Percentiles rank a stretch among this genome's conserved stretches.
These are phyloP conservation scores for Candida taoyuanica DNA, from an alignment of 805 yeast genomes.

Conservation along the genomic window DNA sequence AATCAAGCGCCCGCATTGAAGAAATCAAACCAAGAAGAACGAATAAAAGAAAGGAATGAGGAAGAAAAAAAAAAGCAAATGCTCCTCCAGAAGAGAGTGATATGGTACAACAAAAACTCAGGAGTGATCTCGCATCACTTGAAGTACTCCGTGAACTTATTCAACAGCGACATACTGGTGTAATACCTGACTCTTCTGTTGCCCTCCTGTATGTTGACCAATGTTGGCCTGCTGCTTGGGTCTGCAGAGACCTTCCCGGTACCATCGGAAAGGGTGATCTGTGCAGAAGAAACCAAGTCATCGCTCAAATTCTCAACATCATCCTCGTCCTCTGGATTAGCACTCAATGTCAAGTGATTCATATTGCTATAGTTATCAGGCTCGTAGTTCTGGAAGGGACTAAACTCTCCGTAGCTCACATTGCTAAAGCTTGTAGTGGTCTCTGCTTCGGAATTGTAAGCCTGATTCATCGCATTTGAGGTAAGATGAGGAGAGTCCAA, in stretches of 20 bases:
- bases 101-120: no score
- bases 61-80: no score
- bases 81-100: no score
- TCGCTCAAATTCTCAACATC: slow-evolving; percentile 13
- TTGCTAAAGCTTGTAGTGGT: slow-evolving; percentile 22
- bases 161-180: slow-evolving; percentile 23
- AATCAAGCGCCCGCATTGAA: no score
- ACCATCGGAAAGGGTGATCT: slow-evolving; percentile 19
- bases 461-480: not conserved
- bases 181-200: slow-evolving; percentile 21
- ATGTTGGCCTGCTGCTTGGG: slow-evolving; percentile 1
- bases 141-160: slow-evolving; percentile 24
- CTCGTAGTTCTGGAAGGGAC: slow-evolving; percentile 15
- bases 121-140: no score
- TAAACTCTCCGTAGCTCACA: slow-evolving; percentile 21
- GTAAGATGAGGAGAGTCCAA: no score
- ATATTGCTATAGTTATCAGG: not conserved
- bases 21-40: no score
- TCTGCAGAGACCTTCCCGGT: slow-evolving; percentile 1
- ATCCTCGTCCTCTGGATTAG: slow-evolving; percentile 12
- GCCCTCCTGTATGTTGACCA: slow-evolving; percentile 19
- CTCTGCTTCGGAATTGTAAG: slow-evolving; percentile 21
- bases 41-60: no score
- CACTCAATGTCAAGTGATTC: slow-evolving; percentile 6
- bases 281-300: slow-evolving; percentile 18